Base-by-base conservation (phyloP, 83 land plant species). In the Picea engelmannii region DNA sequence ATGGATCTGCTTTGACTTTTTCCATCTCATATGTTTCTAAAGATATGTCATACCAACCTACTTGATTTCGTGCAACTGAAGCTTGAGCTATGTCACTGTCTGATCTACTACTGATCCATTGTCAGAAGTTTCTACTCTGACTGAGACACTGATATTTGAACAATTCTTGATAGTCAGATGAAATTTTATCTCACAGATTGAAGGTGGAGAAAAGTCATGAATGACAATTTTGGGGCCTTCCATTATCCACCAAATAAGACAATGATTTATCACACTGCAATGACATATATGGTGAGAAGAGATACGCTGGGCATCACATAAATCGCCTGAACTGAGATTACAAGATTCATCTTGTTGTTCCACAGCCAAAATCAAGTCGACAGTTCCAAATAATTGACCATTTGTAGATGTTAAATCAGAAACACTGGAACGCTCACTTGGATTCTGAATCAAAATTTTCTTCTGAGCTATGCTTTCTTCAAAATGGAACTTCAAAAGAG, bases 401-500 rank as follows among this genome's bases (percentile, higher is more conserved):
- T 40, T 44, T n/a, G 42, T 20, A 17, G 40, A 44, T 18, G 76
- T 2, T 71, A 49, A 13, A 71, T n/a, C n/a, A n/a, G n/a, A 24
- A 76, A 16, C 10, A 52, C 9, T 76, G 23, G 79, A 76, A 11
- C 5, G 7, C 79, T 76, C 60, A 24, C 79, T 76, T 58, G 62
- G 38, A 24, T 52, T 76, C 11, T 74, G 52, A 11, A 55, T 76
- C 27, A 55, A 76, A 55, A 21, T 42, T 42, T 10, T 59, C 62
- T 83, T 88, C 58, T 90, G 92, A 71, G 85, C 83, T 75, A 78
- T 44, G 78, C 90, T 90, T 82, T 90, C 96, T 21, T 78, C 85
- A 38, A 66, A 59, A 76, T 93, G 96, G 80, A 96, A 98, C 70
- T 87, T 85, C 60, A 81, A 89, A 67, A 95, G 76, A 42, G 99